Conservation (phyloP, 2,329 filamentous ascomycete species). For the Purpureocillium lavendulum region DNA sequence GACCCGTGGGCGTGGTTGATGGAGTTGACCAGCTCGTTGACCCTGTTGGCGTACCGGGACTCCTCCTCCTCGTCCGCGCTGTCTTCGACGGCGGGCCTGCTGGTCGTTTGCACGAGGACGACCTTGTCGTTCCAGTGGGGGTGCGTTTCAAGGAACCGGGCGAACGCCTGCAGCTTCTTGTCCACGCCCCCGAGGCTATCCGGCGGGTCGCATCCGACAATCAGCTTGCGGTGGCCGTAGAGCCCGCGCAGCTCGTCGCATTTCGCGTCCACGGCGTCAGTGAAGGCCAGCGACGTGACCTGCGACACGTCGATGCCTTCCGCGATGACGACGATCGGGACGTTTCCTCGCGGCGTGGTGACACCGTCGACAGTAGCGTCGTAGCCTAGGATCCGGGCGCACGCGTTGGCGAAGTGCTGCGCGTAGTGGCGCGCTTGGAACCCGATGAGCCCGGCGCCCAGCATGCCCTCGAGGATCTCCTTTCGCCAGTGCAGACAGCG, state of each 20-base stretch:
- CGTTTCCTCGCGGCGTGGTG: conserved; percentile 65
- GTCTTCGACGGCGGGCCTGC: conserved; percentile 53
- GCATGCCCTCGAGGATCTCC: conserved; percentile 77
- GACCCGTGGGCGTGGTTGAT: conserved; percentile 90
- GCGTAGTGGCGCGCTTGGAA: conserved; percentile 95
- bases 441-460: conserved; percentile 84
- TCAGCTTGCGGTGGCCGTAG: conserved; percentile 71
- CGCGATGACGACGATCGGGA: too few relatives aligned
- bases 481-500: conserved; percentile 80
- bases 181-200: conserved; percentile 86
- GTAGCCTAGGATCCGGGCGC: conserved; percentile 73
- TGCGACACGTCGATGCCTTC: conserved; percentile 62
- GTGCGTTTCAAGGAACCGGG: conserved; percentile 79
- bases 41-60: conserved; percentile 73
- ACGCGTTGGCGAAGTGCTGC: conserved; percentile 87
- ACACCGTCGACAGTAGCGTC: conserved; percentile 75
- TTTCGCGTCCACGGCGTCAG: conserved; percentile 58
- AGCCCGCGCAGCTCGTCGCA: conserved; percentile 64
- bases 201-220: conserved; percentile 85
- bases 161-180: conserved; percentile 89
- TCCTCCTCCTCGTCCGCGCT: conserved; percentile 76
- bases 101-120: conserved; percentile 88
- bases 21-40: conserved; percentile 78
- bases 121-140: conserved; percentile 84
- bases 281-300: conserved; percentile 68